Evolutionary conservation across 2,329 filamentous ascomycete genomes (phyloP).

Genomic region (Uncinocarpus reesii): DNA sequence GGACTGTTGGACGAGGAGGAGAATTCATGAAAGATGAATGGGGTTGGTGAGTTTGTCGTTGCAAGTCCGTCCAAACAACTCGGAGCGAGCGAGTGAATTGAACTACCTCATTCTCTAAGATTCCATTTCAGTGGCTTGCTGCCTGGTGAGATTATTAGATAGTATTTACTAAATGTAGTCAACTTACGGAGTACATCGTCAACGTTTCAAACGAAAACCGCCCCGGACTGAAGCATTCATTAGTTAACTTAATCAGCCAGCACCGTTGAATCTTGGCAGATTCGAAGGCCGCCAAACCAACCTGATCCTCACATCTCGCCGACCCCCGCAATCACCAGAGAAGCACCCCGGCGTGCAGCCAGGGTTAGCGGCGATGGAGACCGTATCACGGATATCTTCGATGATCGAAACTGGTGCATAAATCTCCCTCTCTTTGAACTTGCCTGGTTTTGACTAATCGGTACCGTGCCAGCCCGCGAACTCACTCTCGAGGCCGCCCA

Average conservation of each 20-base stretch:
- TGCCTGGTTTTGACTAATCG: neutral
- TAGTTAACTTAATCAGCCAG: neutral
- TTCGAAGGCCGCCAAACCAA: neutral
- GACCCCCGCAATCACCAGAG: too few species aligned
- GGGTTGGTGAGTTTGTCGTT: too few species aligned
- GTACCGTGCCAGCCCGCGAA: constrained; percentile 64
- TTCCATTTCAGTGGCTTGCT: neutral
- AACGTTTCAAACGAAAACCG: too few species aligned
- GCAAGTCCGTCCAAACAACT: too few species aligned
- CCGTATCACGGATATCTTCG: constrained; percentile 83
- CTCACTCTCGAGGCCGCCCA: constrained; percentile 95
- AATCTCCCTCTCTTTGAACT: neutral
- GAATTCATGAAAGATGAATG: constrained; percentile 1
- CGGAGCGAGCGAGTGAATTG: too few species aligned
- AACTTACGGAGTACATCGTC: too few species aligned
- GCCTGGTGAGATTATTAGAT: too few species aligned
- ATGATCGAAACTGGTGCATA: constrained; percentile 80
- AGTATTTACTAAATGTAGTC: too few species aligned
- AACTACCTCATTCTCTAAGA: too few species aligned
- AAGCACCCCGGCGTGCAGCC: neutral
- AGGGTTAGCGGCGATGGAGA: constrained; percentile 59
- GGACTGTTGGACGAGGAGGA: constrained; percentile 18
- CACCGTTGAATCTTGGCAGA: too few species aligned
- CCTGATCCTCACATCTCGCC: neutral
- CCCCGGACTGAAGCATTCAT: too few species aligned